Conservation (phyloP, 1,284 basidiomycete species). For the Phellinidium pouzarii region DNA sequence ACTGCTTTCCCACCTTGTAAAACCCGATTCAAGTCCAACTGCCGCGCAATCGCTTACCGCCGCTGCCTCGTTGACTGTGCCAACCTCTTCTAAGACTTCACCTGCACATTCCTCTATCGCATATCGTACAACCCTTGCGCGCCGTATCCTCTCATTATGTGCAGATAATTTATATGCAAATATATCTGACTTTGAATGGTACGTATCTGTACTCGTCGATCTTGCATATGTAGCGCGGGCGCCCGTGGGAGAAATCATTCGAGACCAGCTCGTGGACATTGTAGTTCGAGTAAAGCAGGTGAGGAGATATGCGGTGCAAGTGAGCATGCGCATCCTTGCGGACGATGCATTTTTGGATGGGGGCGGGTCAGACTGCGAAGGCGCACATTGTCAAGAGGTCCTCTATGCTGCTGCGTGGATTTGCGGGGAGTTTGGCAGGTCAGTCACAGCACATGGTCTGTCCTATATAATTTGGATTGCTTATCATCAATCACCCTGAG, state of each 20-base stretch:
- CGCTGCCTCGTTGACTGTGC: constrained; percentile 35
- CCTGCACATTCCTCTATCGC: constrained; percentile 62
- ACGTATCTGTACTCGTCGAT: constrained; percentile 87
- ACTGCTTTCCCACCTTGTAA: constrained; percentile 78
- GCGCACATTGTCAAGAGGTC: constrained; percentile 71
- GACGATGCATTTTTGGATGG: constrained; percentile 62
- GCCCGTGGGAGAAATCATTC: constrained; percentile 67
- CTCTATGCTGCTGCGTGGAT: constrained; percentile 93
- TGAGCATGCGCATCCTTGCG: constrained; percentile 73
- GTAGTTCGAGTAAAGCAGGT: constrained; percentile 75
- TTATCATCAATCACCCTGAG: constrained; percentile 11
- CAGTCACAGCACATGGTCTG: constrained; percentile 27
- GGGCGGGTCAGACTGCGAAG: constrained; percentile 41
- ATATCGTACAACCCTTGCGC: constrained; percentile 78
- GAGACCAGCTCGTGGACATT: constrained; percentile 83
- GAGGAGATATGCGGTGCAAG: constrained; percentile 71
- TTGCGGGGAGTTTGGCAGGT: constrained; percentile 88
- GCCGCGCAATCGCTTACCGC: constrained; percentile 59
- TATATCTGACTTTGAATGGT: constrained; percentile 94
- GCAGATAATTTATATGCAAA: constrained; percentile 81
- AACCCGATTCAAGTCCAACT: constrained; percentile 50
- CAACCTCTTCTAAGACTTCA: constrained; percentile 26
- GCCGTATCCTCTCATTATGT: constrained; percentile 78
- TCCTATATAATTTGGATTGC: background rate
- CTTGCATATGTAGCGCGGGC: constrained; percentile 81